These are phyloP conservation scores for Fraxinus nigra DNA, from an alignment of 305 asterid genomes.

Conservation along the genomic window DNA sequence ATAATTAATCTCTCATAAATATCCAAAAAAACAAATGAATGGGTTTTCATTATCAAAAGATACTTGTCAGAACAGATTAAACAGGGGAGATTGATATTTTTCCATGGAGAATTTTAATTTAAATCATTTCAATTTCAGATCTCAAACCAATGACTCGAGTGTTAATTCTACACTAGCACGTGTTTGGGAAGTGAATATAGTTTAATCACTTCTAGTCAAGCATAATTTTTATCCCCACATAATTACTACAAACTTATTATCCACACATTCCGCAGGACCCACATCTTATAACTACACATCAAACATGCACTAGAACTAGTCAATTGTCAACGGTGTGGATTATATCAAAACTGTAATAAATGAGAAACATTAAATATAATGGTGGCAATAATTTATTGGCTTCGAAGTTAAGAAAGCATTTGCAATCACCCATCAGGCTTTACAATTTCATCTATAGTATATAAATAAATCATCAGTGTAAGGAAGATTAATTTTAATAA, in stretches of 20 bases:
- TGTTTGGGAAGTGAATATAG: neutral
- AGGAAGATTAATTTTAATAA: neutral
- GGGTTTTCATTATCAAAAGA: neutral
- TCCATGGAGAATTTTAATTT: neutral
- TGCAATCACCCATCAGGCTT: neutral
- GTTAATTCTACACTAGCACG: neutral
- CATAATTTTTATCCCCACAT: neutral
- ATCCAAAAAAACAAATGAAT: neutral
- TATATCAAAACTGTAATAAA: neutral
- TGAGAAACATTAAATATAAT: neutral
- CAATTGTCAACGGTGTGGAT: neutral
- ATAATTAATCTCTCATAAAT: neutral
- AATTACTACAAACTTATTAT: too few relatives aligned
- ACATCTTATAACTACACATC: neutral
- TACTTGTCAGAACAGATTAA: neutral
- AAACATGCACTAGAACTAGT: neutral
- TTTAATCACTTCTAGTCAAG: neutral
- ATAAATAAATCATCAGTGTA: neutral
- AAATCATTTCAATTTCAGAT: neutral
- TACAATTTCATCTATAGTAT: neutral
- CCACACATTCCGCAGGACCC: neutral
- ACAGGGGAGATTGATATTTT: neutral
- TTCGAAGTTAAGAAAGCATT: neutral
- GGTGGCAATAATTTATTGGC: neutral
- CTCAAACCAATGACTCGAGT: neutral